phyloP scores from a whole-genome alignment of 352 stramenopile species.

The Phytophthora pluvialis region DNA sequence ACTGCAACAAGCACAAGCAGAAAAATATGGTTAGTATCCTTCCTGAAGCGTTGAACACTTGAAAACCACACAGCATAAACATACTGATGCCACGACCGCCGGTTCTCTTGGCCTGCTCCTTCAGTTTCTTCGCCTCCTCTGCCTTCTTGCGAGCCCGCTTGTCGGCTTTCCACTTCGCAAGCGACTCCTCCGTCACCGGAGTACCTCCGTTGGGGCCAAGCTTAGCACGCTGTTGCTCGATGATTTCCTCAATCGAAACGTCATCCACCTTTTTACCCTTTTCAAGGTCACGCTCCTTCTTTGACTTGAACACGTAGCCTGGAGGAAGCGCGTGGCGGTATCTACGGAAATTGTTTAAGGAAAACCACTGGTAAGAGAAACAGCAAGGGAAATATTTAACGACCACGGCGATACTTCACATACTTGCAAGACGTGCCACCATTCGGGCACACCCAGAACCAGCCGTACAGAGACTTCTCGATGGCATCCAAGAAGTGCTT shows the following conservation, averaged over 20 bases:
- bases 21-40: slow-evolving; percentile 12
- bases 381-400: not conserved
- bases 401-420: slow-evolving; percentile 16
- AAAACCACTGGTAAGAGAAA: slow-evolving; percentile 3
- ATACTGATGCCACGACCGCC: slow-evolving; percentile 85
- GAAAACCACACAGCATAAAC: slow-evolving; percentile 33
- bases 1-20: slow-evolving; percentile 52
- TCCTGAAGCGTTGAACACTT: not conserved
- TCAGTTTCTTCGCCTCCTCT: slow-evolving; percentile 83
- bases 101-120: slow-evolving; percentile 88
- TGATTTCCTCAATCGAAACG: slow-evolving; percentile 91
- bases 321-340: slow-evolving; percentile 88
- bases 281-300: slow-evolving; percentile 85
- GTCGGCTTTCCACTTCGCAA: slow-evolving; percentile 92
- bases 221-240: slow-evolving; percentile 90
- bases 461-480: slow-evolving; percentile 90
- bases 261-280: slow-evolving; percentile 86
- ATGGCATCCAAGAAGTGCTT: slow-evolving; percentile 92
- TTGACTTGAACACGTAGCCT: slow-evolving; percentile 90
- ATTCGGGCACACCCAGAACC: slow-evolving; percentile 92
- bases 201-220: slow-evolving; percentile 86
- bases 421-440: slow-evolving; percentile 81
- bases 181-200: slow-evolving; percentile 87
- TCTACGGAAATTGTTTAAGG: slow-evolving; percentile 26
- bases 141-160: slow-evolving; percentile 77